A percentile compares a stretch with the other conserved stretches of the same genome.
These are phyloP conservation scores for Protea cynaroides DNA, from an alignment of 164 flowering plant species.

Conservation along the genomic window DNA sequence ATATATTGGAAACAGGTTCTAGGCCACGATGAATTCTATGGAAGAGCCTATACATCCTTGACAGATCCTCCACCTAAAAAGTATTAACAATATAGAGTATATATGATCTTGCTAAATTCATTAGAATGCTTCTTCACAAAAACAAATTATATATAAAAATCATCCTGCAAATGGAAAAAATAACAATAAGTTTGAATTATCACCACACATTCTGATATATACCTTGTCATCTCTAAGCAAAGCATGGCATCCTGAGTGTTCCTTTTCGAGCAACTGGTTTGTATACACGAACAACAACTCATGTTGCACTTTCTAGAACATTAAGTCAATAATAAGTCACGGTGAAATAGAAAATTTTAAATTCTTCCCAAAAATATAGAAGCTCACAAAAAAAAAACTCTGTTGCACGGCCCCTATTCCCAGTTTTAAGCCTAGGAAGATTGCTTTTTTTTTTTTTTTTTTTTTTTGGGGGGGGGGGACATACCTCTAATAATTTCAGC, in stretches of 20 bases:
- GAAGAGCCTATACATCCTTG: slow-evolving; percentile 73
- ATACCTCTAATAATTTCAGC: slow-evolving; percentile 71
- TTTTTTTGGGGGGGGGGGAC: no score
- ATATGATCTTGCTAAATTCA: no score
- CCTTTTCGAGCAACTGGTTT: slow-evolving; percentile 44
- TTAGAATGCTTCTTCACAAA: not conserved
- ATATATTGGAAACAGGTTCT: slow-evolving; percentile 54
- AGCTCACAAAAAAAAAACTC: not conserved
- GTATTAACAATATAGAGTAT: not conserved
- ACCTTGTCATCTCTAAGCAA: slow-evolving; percentile 54
- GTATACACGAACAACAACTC: slow-evolving; percentile 26
- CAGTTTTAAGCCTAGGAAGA: not conserved
- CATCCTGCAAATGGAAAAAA: not conserved
- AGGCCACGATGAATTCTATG: slow-evolving; percentile 47
- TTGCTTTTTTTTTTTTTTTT: no score
- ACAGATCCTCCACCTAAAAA: slow-evolving; percentile 33
- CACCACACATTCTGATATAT: not conserved
- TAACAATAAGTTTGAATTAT: not conserved
- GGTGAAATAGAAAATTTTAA: not conserved
- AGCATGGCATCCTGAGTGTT: slow-evolving; percentile 46
- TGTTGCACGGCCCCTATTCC: not conserved
- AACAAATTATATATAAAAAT: no score
- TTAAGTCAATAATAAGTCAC: not conserved
- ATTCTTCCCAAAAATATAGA: not conserved
- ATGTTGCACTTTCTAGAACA: slow-evolving; percentile 34